These are phyloP conservation scores for Paecilomyces variotii DNA, from an alignment of 2,329 filamentous ascomycete genomes.

Conservation along the genomic window DNA sequence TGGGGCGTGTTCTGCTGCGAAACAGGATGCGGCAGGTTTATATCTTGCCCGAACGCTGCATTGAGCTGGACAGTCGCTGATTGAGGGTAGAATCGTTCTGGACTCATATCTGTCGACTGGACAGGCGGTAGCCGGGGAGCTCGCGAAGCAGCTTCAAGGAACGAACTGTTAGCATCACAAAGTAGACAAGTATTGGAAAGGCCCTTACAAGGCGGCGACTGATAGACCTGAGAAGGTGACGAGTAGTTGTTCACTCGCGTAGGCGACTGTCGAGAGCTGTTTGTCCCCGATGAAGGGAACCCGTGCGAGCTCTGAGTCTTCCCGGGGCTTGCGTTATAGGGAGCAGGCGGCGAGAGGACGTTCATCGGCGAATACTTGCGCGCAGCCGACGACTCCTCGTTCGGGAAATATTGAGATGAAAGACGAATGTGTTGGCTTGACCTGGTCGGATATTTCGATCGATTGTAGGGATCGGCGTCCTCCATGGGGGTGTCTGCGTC, in stretches of 20 bases:
- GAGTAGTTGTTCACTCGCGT: conserved; percentile 55
- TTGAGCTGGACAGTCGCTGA: conserved; percentile 66
- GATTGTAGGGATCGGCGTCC: conserved; percentile 77
- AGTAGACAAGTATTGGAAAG: conserved; percentile 3
- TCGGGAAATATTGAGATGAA: conserved; percentile 63
- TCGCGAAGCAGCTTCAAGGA: conserved; percentile 36
- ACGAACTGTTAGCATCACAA: conserved; percentile 8
- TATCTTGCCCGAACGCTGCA: conserved; percentile 51
- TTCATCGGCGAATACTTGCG: conserved; percentile 97
- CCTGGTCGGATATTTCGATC: conserved; percentile 77
- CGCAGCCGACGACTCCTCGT: conserved; percentile 72
- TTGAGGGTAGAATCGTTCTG: conserved; percentile 63
- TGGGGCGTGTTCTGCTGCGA: conserved; percentile 43
- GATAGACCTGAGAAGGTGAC: conserved; percentile 50
- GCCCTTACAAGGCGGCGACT: conserved; percentile 49
- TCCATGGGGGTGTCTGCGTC: conserved; percentile 80
- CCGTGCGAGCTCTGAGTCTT: conserved; percentile 44
- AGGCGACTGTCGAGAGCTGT: conserved; percentile 65
- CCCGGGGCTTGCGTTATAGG: conserved; percentile 62
- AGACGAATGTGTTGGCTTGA: conserved; percentile 63
- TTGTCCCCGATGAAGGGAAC: conserved; percentile 45
- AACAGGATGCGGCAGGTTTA: conserved; percentile 41
- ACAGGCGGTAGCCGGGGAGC: conserved; percentile 68
- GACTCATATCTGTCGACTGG: conserved; percentile 57
- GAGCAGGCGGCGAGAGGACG: conserved; percentile 67